A percentile compares a stretch with the other conserved stretches of the same genome.
phyloP scores from a whole-genome alignment of 495 filamentous ascomycete species.

The Hypoxylon subgilvum region DNA sequence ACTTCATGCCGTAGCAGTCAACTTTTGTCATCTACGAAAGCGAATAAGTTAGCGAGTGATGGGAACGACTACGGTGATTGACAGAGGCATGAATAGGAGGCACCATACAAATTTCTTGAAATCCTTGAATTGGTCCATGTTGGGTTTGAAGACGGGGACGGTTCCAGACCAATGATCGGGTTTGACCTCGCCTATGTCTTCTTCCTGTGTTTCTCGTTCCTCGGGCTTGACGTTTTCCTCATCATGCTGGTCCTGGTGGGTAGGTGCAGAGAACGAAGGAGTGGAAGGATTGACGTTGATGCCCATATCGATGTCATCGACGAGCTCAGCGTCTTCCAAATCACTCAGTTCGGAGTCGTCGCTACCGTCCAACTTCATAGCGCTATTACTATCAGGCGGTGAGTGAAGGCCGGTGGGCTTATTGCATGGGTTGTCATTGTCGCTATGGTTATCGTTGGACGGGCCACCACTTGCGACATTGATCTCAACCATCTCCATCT shows the following conservation, averaged over 20 bases:
- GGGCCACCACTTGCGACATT: constrained; percentile 23
- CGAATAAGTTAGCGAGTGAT: constrained; percentile 14
- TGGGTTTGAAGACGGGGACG: constrained; percentile 94
- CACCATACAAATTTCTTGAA: constrained; percentile 78
- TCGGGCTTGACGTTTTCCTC: constrained; percentile 31
- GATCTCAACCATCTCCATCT: constrained; percentile 23
- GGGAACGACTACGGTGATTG: neutral
- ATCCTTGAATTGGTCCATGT: constrained; percentile 89
- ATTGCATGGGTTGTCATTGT: constrained; percentile 17
- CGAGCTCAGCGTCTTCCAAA: constrained; percentile 50
- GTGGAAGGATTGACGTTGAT: constrained; percentile 42
- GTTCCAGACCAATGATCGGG: constrained; percentile 90
- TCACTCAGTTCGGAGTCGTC: constrained; percentile 64
- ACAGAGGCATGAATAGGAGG: constrained; percentile 2
- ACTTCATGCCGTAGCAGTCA: constrained; percentile 94
- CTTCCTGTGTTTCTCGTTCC: constrained; percentile 59
- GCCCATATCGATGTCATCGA: constrained; percentile 41
- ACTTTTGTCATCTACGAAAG: constrained; percentile 71
- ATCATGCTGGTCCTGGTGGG: constrained; percentile 17
- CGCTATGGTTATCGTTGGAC: constrained; percentile 6
- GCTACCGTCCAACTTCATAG: constrained; percentile 55
- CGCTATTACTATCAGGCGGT: constrained; percentile 59
- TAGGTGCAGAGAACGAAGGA: constrained; percentile 15
- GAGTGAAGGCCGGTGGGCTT: constrained; percentile 55
- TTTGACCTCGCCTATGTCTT: constrained; percentile 73